phyloP scores from a whole-genome alignment of 2,329 filamentous ascomycete species.

The Talaromyces sp. region DNA sequence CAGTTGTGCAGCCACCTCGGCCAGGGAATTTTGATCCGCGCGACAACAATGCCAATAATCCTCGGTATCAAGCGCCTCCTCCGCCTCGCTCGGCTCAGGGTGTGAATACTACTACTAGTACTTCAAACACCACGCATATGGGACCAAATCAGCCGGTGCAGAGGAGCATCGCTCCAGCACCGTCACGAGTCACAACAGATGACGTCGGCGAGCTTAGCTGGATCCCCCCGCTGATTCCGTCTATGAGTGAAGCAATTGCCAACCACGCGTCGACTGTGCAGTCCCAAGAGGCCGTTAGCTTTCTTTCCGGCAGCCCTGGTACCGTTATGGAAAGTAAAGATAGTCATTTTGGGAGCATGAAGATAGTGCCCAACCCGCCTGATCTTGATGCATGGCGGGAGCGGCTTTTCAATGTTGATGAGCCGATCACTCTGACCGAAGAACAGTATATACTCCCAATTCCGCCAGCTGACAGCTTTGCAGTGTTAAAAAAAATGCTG shows the following conservation, averaged over 20 bases:
- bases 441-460: conserved; percentile 57
- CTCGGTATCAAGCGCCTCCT: conserved; percentile 8
- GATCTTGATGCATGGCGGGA: conserved; percentile 66
- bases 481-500: neutral
- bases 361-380: conserved; percentile 62
- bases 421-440: conserved; percentile 66
- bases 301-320: conserved; percentile 19
- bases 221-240: conserved; percentile 16
- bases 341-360: conserved; percentile 35
- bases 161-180: conserved; percentile 8
- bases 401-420: conserved; percentile 70
- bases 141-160: conserved; percentile 1
- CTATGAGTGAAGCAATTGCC: conserved; percentile 11
- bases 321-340: conserved; percentile 14
- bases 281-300: conserved; percentile 19
- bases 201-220: conserved; percentile 16
- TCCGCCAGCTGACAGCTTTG: conserved; percentile 4
- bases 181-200: neutral
- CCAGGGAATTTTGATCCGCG: conserved; percentile 6
- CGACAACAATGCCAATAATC: conserved; percentile 9
- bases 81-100: conserved; percentile 2
- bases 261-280: conserved; percentile 3
- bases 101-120: neutral
- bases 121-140: neutral
- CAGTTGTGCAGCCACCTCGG: neutral